Conservation (phyloP, 768 basidiomycete genomes). For the Naematelia aurantialba region DNA sequence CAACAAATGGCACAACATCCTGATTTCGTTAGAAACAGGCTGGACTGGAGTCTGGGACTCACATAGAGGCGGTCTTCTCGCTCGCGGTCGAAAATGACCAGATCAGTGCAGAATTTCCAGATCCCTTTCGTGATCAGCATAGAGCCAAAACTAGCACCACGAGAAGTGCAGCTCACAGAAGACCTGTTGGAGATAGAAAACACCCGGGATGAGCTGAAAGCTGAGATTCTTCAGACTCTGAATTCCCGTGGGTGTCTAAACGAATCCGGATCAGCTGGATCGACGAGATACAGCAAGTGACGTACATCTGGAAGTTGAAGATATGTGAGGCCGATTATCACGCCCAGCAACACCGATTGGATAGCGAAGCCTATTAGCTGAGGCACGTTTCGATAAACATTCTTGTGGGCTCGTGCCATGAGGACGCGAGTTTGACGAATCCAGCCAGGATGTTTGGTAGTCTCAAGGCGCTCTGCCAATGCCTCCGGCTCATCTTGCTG, state of each 20-base stretch:
- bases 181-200: slow-evolving; percentile 46
- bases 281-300: neutral
- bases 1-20: slow-evolving; percentile 51
- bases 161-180: slow-evolving; percentile 22
- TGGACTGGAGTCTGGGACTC: slow-evolving; percentile 2
- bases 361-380: slow-evolving; percentile 27
- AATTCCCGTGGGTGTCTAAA: slow-evolving; percentile 49
- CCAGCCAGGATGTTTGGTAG: slow-evolving; percentile 30
- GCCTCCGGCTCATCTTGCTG: slow-evolving; percentile 17
- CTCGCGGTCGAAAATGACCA: slow-evolving; percentile 56
- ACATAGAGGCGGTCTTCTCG: slow-evolving; percentile 50
- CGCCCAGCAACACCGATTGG: slow-evolving; percentile 35
- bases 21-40: slow-evolving; percentile 16
- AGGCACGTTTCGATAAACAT: slow-evolving; percentile 45
- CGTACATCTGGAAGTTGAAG: slow-evolving; percentile 49
- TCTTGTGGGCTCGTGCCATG: slow-evolving; percentile 37
- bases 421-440: slow-evolving; percentile 40
- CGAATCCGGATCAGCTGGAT: neutral
- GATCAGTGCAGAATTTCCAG: slow-evolving; percentile 50
- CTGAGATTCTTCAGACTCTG: slow-evolving; percentile 51
- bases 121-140: slow-evolving; percentile 34
- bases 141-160: neutral
- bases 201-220: slow-evolving; percentile 45
- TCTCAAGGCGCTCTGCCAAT: slow-evolving; percentile 7
- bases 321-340: slow-evolving; percentile 53